A percentile compares a stretch with the other conserved stretches of the same genome.
These are phyloP conservation scores for Cymbidium sinense DNA, from an alignment of 106 monocot genomes.

Conservation along the genomic window DNA sequence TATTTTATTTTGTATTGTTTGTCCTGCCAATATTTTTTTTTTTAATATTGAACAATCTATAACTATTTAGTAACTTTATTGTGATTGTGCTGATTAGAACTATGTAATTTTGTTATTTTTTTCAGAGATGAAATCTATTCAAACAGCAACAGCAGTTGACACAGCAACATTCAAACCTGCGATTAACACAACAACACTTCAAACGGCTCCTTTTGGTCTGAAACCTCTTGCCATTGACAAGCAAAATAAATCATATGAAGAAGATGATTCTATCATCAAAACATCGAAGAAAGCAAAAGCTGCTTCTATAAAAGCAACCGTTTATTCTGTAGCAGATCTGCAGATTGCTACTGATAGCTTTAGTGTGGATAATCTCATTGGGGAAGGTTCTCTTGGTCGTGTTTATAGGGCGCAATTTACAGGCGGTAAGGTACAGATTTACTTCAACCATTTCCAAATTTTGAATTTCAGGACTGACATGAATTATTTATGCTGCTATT, in stretches of 20 bases:
- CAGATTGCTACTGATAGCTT: constrained; percentile 68
- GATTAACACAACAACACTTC: constrained; percentile 10
- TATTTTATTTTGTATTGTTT: too few species aligned
- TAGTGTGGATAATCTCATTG: constrained; percentile 53
- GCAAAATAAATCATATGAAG: constrained; percentile 40
- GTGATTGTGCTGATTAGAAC: neutral
- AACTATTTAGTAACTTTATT: neutral
- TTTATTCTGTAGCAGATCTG: constrained; percentile 63
- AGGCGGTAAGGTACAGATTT: constrained; percentile 47
- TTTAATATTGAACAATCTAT: neutral
- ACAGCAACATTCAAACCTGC: constrained; percentile 15
- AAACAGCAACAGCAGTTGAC: constrained; percentile 14
- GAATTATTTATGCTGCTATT: neutral
- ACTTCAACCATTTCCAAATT: neutral
- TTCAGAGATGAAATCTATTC: constrained; percentile 46
- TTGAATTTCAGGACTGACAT: too few species aligned
- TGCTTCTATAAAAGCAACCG: constrained; percentile 25
- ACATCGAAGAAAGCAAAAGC: constrained; percentile 18
- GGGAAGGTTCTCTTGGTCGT: constrained; percentile 57
- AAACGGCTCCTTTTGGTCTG: constrained; percentile 33
- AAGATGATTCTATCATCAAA: constrained; percentile 35
- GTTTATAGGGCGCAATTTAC: constrained; percentile 52
- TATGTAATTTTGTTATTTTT: neutral
- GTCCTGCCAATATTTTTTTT: too few species aligned
- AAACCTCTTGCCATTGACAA: constrained; percentile 45